A percentile compares a stretch with the other conserved stretches of the same genome.
Evolutionary conservation across 352 stramenopile species (phyloP).

Genomic region (Phytopythium helicoides): DNA sequence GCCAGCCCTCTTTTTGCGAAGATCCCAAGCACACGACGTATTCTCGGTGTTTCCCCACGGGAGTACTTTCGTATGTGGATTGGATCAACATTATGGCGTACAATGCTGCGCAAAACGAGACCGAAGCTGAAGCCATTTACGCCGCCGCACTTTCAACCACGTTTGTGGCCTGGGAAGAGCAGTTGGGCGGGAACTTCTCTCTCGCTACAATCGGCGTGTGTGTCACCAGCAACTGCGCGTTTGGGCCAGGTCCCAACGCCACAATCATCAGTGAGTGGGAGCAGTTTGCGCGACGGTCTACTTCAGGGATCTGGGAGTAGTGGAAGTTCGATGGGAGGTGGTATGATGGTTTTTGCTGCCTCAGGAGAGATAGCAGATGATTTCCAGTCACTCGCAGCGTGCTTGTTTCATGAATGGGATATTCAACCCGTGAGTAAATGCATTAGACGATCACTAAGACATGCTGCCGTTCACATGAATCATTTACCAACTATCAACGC

Average conservation of each 20-base stretch:
- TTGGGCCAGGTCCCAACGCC: constrained; percentile 56
- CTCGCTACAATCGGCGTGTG: constrained; percentile 62
- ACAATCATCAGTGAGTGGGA: constrained; percentile 55
- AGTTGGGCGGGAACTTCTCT: constrained; percentile 44
- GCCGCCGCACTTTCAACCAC: constrained; percentile 45
- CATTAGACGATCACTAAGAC: too few species aligned
- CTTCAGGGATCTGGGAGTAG: not conserved
- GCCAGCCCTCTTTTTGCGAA: constrained; percentile 54
- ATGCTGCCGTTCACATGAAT: not conserved
- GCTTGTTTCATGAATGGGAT: constrained; percentile 5
- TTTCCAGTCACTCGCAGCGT: constrained; percentile 55
- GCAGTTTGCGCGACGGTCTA: constrained; percentile 24
- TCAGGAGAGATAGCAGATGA: constrained; percentile 49
- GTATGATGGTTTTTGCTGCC: constrained; percentile 78
- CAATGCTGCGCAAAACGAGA: constrained; percentile 56
- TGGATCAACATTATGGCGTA: constrained; percentile 88
- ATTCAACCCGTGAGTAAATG: not conserved
- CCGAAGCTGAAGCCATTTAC: constrained; percentile 46
- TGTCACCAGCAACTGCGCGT: constrained; percentile 45
- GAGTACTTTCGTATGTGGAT: constrained; percentile 52
- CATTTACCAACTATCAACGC: too few species aligned
- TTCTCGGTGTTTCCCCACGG: constrained; percentile 57
- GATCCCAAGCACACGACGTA: constrained; percentile 32
- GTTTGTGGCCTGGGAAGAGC: constrained; percentile 47
- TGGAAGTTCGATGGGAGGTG: constrained; percentile 19